phyloP scores from a whole-genome alignment of 1,284 basidiomycete genomes.

The Cutaneotrichosporon sp. region DNA sequence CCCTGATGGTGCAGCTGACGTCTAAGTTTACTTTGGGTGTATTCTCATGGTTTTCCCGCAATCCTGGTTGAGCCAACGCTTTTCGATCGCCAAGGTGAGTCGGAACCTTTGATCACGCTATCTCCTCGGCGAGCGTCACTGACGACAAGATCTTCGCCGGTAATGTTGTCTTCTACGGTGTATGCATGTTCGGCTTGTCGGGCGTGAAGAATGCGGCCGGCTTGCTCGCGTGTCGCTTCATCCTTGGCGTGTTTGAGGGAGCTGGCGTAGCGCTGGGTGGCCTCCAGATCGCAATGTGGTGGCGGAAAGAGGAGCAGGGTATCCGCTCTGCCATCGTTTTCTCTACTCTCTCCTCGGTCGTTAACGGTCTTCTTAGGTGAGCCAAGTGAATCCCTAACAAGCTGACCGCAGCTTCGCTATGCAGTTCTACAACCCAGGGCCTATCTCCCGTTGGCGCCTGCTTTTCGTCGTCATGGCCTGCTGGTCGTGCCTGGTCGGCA shows the following conservation, averaged over 20 bases:
- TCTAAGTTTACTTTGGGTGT: conserved; percentile 23
- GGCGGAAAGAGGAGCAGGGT: conserved; percentile 21
- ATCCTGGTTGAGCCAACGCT: conserved; percentile 21
- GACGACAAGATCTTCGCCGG: conserved; percentile 9
- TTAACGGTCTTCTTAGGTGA: conserved; percentile 24
- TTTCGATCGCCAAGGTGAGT: conserved; percentile 1
- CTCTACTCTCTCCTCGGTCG: conserved; percentile 23
- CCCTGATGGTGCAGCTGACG: neutral
- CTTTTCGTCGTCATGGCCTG: conserved; percentile 12
- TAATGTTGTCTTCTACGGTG: conserved; percentile 17
- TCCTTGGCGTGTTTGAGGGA: conserved; percentile 20
- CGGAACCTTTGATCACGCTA: no score
- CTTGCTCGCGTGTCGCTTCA: conserved; percentile 21
- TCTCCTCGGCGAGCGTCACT: neutral
- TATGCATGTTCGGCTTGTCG: conserved; percentile 16
- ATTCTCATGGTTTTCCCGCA: conserved; percentile 22
- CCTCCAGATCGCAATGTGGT: conserved; percentile 27
- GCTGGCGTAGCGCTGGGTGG: neutral
- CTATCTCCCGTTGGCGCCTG: conserved; percentile 13
- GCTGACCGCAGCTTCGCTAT: conserved; percentile 1
- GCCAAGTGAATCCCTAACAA: no score
- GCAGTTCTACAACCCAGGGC: conserved; percentile 16
- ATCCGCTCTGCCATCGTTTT: conserved; percentile 23
- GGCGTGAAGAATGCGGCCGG: conserved; percentile 8
- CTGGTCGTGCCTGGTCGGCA: conserved; percentile 1